Evolutionary conservation across 805 yeast species (phyloP).

Genomic region (Cyberlindnera mycetangii): DNA sequence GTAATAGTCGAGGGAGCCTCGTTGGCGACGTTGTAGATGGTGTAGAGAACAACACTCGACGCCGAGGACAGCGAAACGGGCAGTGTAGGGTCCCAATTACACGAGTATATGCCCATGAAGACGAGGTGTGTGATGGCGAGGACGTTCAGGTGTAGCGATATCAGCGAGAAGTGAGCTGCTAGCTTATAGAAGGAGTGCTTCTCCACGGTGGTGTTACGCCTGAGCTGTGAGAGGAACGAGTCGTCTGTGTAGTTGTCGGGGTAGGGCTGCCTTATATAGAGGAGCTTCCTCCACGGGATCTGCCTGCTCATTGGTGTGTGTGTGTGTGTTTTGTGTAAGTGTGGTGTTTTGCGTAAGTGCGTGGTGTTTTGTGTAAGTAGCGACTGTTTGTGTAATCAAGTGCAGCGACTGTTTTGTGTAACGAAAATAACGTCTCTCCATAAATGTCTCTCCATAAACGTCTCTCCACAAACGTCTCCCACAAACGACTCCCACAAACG

Average conservation of each 20-base stretch:
- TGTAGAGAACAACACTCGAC: conserved; percentile 8
- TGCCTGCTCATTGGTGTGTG: not conserved
- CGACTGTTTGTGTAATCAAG: too few species aligned
- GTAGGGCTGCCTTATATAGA: conserved; percentile 81
- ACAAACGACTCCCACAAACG: not conserved
- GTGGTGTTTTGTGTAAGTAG: too few species aligned
- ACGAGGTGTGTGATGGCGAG: conserved; percentile 61
- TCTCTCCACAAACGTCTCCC: not conserved
- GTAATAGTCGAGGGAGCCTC: not conserved
- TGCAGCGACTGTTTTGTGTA: not conserved
- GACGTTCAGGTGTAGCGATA: conserved; percentile 63
- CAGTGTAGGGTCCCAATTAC: conserved; percentile 46
- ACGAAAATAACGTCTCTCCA: not conserved
- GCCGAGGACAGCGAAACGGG: conserved; percentile 33
- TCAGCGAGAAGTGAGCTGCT: conserved; percentile 66
- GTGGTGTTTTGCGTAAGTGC: not conserved
- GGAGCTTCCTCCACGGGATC: conserved; percentile 73
- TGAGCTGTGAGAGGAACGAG: conserved; percentile 76
- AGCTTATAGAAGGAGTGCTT: conserved; percentile 61
- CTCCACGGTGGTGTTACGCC: conserved; percentile 71
- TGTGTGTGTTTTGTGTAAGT: too few species aligned
- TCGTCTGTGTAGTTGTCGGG: conserved; percentile 90
- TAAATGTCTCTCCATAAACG: not conserved
- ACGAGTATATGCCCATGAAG: conserved; percentile 59
- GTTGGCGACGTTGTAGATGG: conserved; percentile 3